phyloP scores from a whole-genome alignment of 768 basidiomycete species.

The Hygrocybe punicea region DNA sequence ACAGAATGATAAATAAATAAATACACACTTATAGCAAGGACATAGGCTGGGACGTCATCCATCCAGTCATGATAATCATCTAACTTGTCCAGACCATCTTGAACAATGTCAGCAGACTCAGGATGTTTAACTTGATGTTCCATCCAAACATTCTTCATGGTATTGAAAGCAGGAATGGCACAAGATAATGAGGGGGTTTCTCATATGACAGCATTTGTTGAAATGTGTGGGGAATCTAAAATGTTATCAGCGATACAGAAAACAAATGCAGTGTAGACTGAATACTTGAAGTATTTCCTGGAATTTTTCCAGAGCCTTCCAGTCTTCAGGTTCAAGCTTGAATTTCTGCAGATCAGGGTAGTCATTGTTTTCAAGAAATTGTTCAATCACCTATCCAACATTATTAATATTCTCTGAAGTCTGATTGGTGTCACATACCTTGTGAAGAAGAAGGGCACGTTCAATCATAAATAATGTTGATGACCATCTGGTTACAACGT shows the following conservation, averaged over 20 bases:
- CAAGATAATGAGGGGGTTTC: slow-evolving; percentile 26
- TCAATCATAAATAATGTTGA: slow-evolving; percentile 31
- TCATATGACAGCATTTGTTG: slow-evolving; percentile 31
- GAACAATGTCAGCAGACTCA: slow-evolving; percentile 16
- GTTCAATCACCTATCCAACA: slow-evolving; percentile 24
- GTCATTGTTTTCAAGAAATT: slow-evolving; percentile 17
- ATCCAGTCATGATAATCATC: slow-evolving; percentile 17
- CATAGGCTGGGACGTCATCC: background rate
- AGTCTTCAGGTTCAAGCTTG: slow-evolving; percentile 19
- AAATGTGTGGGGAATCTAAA: slow-evolving; percentile 32
- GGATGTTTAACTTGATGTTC: slow-evolving; percentile 8
- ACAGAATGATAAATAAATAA: too few relatives aligned
- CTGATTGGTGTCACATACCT: slow-evolving; percentile 16
- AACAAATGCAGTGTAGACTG: background rate
- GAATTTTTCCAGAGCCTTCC: slow-evolving; percentile 23
- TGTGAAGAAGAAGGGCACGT: slow-evolving; percentile 22
- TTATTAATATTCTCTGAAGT: background rate
- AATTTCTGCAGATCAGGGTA: slow-evolving; percentile 26
- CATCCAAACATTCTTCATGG: slow-evolving; percentile 24
- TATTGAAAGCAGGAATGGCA: slow-evolving; percentile 27
- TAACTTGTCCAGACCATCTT: slow-evolving; percentile 30
- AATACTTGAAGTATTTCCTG: slow-evolving; percentile 26
- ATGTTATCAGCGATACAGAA: background rate
- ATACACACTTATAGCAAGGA: too few relatives aligned
- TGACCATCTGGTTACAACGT: slow-evolving; percentile 29